Base-by-base conservation (phyloP, 345 rosid species). In the Citropsis articulata region DNA sequence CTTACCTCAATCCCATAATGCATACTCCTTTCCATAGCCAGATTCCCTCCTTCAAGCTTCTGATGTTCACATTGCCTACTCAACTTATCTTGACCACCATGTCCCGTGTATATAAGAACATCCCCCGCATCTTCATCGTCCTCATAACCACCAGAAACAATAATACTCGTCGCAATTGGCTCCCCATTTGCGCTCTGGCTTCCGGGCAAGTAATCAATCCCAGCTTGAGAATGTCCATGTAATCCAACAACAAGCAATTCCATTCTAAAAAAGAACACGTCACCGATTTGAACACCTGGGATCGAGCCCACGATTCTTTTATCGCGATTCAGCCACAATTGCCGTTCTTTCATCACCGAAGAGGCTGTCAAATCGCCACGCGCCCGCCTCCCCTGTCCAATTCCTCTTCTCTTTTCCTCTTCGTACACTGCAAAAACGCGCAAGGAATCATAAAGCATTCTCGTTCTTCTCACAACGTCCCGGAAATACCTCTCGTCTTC, bases 71-170 rank as follows among this genome's bases (percentile, higher is more conserved):
- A 85, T 76, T 93, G 99, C 82, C 77, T 83, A 36, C 83, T 83
- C 42, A 87, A 77, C 83, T 86, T 93, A 71, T 91, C 98, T 82
- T 93, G 94, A 9, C 98, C 98, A 25, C 98, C 99, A 57, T 93
- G 97, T 6, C 99, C 99, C 0, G 94, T 88, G 71, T 95, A 95
- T 0, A 92, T 81, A 60, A 95, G 79, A 55, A 84, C 81, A 75
- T 94, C 95, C 19, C 98, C 97, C 4, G 83, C 80, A 79, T 94
- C 97, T 71, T 90, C 92, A 66, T 93, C 98, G 21, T 94, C 95
- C 78, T 91, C 98, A 27, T 91, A 94, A 10, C 98, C 98, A 45
- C 98, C 98, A 0, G 98, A 94, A 77, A 90, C 93, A 38, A 94
- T 91, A 36, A 93, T 86, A 78, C 98, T 93, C 1, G 98, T 95